Evolutionary conservation across 2,329 filamentous ascomycete species (phyloP), one percentile per base, ranked within the genome.

Genomic region (Verticillium klebahnii): DNA sequence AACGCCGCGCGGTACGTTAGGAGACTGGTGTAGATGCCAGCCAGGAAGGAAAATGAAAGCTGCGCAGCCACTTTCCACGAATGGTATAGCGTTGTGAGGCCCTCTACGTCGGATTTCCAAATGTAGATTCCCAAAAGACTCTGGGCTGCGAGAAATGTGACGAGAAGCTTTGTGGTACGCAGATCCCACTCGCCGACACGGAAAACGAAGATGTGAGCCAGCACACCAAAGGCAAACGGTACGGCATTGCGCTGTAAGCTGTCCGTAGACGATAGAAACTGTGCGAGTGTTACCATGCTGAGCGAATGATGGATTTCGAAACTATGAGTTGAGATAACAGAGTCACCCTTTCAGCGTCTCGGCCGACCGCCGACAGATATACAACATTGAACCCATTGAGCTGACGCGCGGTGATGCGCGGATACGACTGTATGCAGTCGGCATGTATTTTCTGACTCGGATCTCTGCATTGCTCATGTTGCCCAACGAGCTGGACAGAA

Each of bases 181-280:
- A 61, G 14, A 40, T 72, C 70, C 70, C 69, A 71, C 39, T 72
- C 71, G n/a, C 70, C 69, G 2, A 62, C 58, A 1, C 67, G 66
- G 50, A 69, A 71, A 7, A 64, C 32, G 37, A 67, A 62, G 15
- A 64, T 25, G 31, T 72, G 70, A 8, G 63, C 55, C 7, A 58
- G 52, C 4, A 57, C 57, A 15, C 66, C 64, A 9, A 59, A 36
- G 17, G 39, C 23, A 17, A 67, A 67, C 17, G 57, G 57, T 6
- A 32, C 57, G 7, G 39, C 57, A 19, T 58, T 50, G 4, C 31
- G 57, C 14, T n/a, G 9, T 15, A 31, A 11, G 39, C 25, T 17
- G 39, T 52, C 37, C 37, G 37, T n/a, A 15, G 34, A 58, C 34
- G 56, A 39, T 29, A 58, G 14, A 19, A 58, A 29, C 25, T 58